Evolutionary conservation across 2,329 filamentous ascomycete genomes (phyloP), one percentile per base, ranked within the genome.

Genomic region (Aspergillus persii): DNA sequence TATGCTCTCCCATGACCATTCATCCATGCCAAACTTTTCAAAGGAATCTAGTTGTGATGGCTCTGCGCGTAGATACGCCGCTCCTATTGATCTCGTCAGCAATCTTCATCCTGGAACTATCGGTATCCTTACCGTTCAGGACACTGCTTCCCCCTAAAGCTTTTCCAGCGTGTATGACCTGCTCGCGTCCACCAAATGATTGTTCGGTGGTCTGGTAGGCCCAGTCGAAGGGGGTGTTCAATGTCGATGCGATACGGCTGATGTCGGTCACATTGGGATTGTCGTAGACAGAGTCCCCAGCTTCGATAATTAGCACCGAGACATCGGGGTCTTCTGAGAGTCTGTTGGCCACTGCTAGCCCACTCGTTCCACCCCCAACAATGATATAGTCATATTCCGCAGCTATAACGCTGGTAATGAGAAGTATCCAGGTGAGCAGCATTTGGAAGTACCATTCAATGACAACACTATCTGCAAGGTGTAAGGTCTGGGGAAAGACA

Each of bases 101-200:
- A 44, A 47, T 11, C 33, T 36, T 12, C 8, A 15, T 50, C 4
- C 27, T 29, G 27, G 30, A 50, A 15, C 12, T n/a, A 31, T 23
- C 18, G 2, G 15, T n/a, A 57, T 15, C 7, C 60, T 33, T 67
- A 68, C 74, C 77, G 65, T 81, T 80, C 55, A 81, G 79, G 8
- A 71, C 68, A 15, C 74, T 78, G 3, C 76, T 77, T 5, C 77
- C 79, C 48, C 76, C 76, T 2, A 80, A 63, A 0, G 74, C 77
- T 61, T 76, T 80, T 2, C 77, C 78, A n/a, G 76, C 74, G 49
- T 68, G 69, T 50, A 78, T 68, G 4, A 64, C 65, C 36, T 76
- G 63, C 4, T 36, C 57, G 29, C 69, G 68, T 8, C 63, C 69
- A 2, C 66, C 72, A 67, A 76, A 76, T 29, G 66, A 72, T 59